Evolutionary conservation across 345 rosid species (phyloP).

Genomic region (Euphorbia peplus): DNA sequence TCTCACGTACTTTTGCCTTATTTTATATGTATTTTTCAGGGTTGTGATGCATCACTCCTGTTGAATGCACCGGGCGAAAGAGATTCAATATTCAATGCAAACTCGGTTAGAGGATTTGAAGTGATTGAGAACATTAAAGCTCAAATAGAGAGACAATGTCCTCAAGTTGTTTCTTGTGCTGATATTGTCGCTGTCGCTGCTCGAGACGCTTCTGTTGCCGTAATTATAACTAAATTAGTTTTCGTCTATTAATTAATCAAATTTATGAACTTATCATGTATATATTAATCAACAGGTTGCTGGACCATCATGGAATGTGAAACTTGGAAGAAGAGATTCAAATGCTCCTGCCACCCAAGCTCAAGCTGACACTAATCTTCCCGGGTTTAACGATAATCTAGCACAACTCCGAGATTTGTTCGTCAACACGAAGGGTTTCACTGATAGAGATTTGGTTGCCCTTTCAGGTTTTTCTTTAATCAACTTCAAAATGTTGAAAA

Average conservation of each 20-base stretch:
- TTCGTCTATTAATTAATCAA: too few species aligned
- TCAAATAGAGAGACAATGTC: conserved; percentile 25
- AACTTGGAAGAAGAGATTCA: conserved; percentile 7
- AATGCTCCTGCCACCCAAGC: not conserved
- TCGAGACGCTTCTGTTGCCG: conserved; percentile 30
- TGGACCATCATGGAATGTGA: conserved; percentile 6
- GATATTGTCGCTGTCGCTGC: conserved; percentile 34
- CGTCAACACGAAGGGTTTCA: not conserved
- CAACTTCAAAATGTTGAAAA: too few species aligned
- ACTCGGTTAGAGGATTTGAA: conserved; percentile 31
- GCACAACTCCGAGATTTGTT: not conserved
- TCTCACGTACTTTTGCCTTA: too few species aligned
- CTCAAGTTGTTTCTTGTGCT: conserved; percentile 28
- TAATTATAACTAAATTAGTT: conserved; percentile 7
- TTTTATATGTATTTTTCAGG: too few species aligned
- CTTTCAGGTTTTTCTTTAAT: not conserved
- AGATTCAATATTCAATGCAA: conserved; percentile 10
- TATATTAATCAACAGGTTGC: not conserved
- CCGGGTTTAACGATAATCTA: not conserved
- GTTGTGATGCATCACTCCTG: conserved; percentile 33
- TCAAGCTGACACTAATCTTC: not conserved
- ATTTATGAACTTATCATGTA: too few species aligned
- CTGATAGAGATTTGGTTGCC: conserved; percentile 9
- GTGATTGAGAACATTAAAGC: conserved; percentile 33
- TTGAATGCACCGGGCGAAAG: conserved; percentile 30